Evolutionary conservation across 75 land plant genomes (phyloP).

Genomic region (Cupressus sempervirens): DNA sequence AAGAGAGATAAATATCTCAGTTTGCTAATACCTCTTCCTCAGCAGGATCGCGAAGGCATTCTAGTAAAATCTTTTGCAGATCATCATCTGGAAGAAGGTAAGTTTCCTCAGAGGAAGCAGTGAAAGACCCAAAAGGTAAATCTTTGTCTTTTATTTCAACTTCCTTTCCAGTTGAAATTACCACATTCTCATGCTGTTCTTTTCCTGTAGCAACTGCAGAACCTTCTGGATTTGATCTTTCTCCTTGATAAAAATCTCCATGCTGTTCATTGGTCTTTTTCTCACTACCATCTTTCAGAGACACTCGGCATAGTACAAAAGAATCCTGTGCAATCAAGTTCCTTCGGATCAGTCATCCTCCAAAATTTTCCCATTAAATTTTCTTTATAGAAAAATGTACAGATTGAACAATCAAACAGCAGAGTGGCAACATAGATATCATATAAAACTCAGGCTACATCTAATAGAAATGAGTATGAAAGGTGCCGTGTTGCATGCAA

Average conservation of each 20-base stretch:
- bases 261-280: neutral
- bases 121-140: neutral
- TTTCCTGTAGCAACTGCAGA: neutral
- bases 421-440: neutral
- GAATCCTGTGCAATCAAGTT: neutral
- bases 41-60: neutral
- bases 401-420: neutral
- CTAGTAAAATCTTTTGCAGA: neutral
- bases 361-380: neutral
- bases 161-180: neutral
- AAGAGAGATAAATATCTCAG: neutral
- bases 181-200: neutral
- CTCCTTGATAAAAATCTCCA: neutral
- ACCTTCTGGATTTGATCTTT: neutral
- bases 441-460: neutral
- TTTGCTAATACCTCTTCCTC: neutral
- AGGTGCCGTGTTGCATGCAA: neutral
- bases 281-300: neutral
- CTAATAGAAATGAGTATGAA: too few species aligned
- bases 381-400: neutral
- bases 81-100: neutral
- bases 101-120: neutral
- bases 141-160: neutral
- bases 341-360: neutral
- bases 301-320: neutral